Percentiles rank a stretch among this genome's conserved stretches.
Evolutionary conservation across 2,329 filamentous ascomycete species (phyloP).

Genomic region (Ophiosphaerella herpotricha): DNA sequence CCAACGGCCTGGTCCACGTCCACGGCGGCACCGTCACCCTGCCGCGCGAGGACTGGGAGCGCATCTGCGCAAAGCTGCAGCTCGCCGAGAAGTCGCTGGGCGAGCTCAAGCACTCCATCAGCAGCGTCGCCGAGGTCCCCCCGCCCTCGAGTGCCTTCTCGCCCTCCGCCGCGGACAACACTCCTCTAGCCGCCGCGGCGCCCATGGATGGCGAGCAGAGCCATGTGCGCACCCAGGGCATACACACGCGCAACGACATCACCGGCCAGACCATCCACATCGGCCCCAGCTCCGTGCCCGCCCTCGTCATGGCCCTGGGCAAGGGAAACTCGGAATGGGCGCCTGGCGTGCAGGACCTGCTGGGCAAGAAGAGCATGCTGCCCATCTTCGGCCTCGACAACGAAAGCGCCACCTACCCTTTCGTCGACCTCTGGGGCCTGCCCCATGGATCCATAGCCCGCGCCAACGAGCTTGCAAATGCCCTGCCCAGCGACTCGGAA

Average conservation of each 20-base stretch:
- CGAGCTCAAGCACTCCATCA: slow-evolving; percentile 49
- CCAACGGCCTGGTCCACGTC: slow-evolving; percentile 46
- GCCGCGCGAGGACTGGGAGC: slow-evolving; percentile 53
- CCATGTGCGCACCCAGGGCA: slow-evolving; percentile 58
- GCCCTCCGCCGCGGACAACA: slow-evolving; percentile 36
- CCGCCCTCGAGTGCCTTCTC: slow-evolving; percentile 42
- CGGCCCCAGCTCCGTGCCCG: slow-evolving; percentile 65
- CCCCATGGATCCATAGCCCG: slow-evolving; percentile 63
- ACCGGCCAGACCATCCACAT: slow-evolving; percentile 66
- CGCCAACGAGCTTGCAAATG: slow-evolving; percentile 62
- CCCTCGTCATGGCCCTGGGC: slow-evolving; percentile 60
- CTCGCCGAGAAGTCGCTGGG: slow-evolving; percentile 53
- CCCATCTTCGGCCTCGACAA: slow-evolving; percentile 68
- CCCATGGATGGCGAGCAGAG: slow-evolving; percentile 44
- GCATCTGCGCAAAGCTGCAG: slow-evolving; percentile 54
- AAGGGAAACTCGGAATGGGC: slow-evolving; percentile 51
- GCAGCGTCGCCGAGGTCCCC: slow-evolving; percentile 43
- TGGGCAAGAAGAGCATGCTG: slow-evolving; percentile 64
- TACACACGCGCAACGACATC: slow-evolving; percentile 64
- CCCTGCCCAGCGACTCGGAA: slow-evolving; percentile 62
- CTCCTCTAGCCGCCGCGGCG: slow-evolving; percentile 39
- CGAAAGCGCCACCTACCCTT: slow-evolving; percentile 67
- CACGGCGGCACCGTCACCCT: slow-evolving; percentile 47
- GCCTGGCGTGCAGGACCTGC: slow-evolving; percentile 60
- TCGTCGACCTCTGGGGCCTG: slow-evolving; percentile 66